These are phyloP conservation scores for Leishmania tarentolae DNA, from an alignment of 208 protist genomes.

Conservation along the genomic window DNA sequence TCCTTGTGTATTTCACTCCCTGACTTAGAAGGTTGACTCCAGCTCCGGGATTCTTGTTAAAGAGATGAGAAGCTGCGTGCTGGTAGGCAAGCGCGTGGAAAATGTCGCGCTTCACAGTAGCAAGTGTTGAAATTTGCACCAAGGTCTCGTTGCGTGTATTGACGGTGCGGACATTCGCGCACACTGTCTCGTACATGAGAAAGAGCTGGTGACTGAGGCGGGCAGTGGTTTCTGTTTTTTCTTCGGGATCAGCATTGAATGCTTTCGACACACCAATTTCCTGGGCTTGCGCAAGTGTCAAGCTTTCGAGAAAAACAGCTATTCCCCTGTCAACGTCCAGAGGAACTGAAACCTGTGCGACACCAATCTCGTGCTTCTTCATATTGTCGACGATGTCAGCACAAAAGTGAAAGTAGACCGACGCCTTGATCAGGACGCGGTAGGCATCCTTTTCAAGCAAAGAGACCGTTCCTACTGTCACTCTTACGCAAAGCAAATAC, in stretches of 20 bases:
- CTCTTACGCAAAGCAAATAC: conserved; percentile 42
- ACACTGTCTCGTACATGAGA: conserved; percentile 49
- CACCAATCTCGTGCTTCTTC: conserved; percentile 39
- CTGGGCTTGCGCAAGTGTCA: conserved; percentile 66
- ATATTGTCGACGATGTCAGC: conserved; percentile 40
- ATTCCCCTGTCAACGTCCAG: conserved; percentile 37
- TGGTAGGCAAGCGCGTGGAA: conserved; percentile 50
- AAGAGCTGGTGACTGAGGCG: conserved; percentile 60
- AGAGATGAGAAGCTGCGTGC: conserved; percentile 44
- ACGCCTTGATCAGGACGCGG: conserved; percentile 53
- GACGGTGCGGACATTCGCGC: conserved; percentile 20
- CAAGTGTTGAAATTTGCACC: conserved; percentile 32
- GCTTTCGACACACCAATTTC: conserved; percentile 61
- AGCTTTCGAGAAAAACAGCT: conserved; percentile 36
- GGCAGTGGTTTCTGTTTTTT: conserved; percentile 26
- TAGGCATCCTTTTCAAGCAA: conserved; percentile 72
- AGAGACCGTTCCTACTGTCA: conserved; percentile 31
- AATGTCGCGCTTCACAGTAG: conserved; percentile 51
- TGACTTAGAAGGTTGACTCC: conserved; percentile 38
- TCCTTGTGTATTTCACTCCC: conserved; percentile 29
- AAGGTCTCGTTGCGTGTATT: conserved; percentile 36
- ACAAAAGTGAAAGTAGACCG: conserved; percentile 62
- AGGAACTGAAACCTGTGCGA: conserved; percentile 35
- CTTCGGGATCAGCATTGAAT: conserved; percentile 44
- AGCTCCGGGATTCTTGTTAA: conserved; percentile 44